phyloP scores from a whole-genome alignment of 202 grass and related monocot genomes.

The Bolboschoenoplectus hybrid region DNA sequence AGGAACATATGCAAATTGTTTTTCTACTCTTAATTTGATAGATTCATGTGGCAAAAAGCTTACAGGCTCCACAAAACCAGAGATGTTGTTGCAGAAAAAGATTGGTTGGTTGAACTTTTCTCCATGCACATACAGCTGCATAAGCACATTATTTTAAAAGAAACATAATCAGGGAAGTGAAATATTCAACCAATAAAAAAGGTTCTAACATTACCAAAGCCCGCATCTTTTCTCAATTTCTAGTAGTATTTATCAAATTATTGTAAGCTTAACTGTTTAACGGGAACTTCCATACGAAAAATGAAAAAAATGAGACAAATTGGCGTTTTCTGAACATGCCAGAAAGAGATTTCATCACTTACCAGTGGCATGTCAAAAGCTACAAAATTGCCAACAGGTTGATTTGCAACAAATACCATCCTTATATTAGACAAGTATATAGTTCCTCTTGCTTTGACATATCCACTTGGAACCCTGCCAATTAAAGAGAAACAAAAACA shows the following conservation, averaged over 20 bases:
- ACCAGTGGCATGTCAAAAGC: constrained; percentile 98
- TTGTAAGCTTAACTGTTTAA: background rate
- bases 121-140: constrained; percentile 75
- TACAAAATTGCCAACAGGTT: constrained; percentile 81
- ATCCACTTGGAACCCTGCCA: constrained; percentile 66
- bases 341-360: constrained; percentile 34
- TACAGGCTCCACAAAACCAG: constrained; percentile 91
- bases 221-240: background rate
- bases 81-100: constrained; percentile 97
- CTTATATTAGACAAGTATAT: constrained; percentile 97
- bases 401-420: constrained; percentile 87
- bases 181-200: constrained; percentile 3
- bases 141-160: constrained; percentile 18
- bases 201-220: background rate
- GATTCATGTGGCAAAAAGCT: constrained; percentile 29
- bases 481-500: constrained; percentile 23
- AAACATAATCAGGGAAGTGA: background rate
- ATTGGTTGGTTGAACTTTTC: constrained; percentile 98
- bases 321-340: background rate
- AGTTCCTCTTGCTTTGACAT: constrained; percentile 84
- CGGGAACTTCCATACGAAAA: background rate
- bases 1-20: background rate
- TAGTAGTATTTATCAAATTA: background rate
- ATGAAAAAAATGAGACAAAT: background rate
- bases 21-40: background rate